Conservation (phyloP, 2,329 filamentous ascomycete species). For the Colletotrichum viniferum region DNA sequence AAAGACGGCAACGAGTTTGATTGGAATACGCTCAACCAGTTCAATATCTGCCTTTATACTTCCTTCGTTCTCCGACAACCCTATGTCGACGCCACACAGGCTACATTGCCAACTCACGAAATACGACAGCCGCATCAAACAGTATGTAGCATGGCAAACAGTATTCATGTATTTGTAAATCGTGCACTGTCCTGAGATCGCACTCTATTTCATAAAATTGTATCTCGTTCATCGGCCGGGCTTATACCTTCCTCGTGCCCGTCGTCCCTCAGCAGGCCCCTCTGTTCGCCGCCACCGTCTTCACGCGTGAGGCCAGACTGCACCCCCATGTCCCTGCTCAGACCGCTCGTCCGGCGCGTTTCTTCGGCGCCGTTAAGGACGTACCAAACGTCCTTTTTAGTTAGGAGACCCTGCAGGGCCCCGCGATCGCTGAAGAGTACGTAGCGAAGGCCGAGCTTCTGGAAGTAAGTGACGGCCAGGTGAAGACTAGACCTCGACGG, state of each 20-base stretch:
- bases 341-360: constrained; percentile 48
- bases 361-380: constrained; percentile 81
- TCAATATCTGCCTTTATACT: not conserved
- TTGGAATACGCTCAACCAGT: not conserved
- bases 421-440: constrained; percentile 86
- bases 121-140: not conserved
- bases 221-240: constrained; percentile 19
- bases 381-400: constrained; percentile 98
- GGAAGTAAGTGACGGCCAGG: constrained; percentile 91
- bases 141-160: not conserved
- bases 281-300: constrained; percentile 43
- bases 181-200: not conserved
- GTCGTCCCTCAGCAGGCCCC: constrained; percentile 43
- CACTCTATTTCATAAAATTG: constrained; percentile 19
- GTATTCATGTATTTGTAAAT: not conserved
- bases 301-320: constrained; percentile 42
- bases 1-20: not conserved
- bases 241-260: constrained; percentile 37
- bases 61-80: not conserved
- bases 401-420: constrained; percentile 81
- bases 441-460: constrained; percentile 90
- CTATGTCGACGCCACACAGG: not conserved
- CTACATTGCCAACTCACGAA: not conserved
- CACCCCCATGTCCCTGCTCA: constrained; percentile 28
- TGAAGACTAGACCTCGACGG: constrained; percentile 77